A percentile compares a stretch with the other conserved stretches of the same genome.
Conservation (phyloP, 2,329 filamentous ascomycete species). For the Paracamarosporium sp. region DNA sequence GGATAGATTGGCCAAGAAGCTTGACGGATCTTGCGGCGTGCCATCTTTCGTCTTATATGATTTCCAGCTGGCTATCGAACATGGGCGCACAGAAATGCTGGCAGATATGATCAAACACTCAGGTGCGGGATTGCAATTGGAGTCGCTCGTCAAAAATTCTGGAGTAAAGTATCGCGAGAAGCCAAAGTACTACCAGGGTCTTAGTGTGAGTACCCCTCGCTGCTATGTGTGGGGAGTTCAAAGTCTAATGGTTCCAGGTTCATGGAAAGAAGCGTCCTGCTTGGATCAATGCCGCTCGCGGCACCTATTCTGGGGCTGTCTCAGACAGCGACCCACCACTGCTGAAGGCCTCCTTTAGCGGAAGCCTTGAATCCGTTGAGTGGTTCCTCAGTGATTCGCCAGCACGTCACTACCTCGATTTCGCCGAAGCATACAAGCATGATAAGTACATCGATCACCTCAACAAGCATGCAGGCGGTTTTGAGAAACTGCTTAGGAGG, state of each 20-base stretch:
- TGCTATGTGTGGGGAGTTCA: neutral
- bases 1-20: constrained; percentile 4
- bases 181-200: constrained; percentile 76
- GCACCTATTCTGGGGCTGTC: constrained; percentile 22
- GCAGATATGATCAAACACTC: constrained; percentile 69
- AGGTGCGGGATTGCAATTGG: constrained; percentile 73
- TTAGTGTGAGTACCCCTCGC: constrained; percentile 56
- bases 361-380: constrained; percentile 72
- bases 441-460: constrained; percentile 70
- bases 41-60: constrained; percentile 21
- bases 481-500: constrained; percentile 67
- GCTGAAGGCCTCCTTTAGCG: constrained; percentile 62
- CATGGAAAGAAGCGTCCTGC: constrained; percentile 76
- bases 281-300: constrained; percentile 72
- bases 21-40: constrained; percentile 11
- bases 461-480: constrained; percentile 64
- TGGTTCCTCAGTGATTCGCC: constrained; percentile 80
- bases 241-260: constrained; percentile 45
- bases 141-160: constrained; percentile 69
- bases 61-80: constrained; percentile 51
- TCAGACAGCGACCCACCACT: constrained; percentile 62
- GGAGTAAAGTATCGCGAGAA: constrained; percentile 69
- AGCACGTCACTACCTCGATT: constrained; percentile 71
- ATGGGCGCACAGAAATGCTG: constrained; percentile 63
- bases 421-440: constrained; percentile 66